Percentiles rank a stretch among this genome's conserved stretches.
Conservation (phyloP, 345 rosid genomes). For the Psidium guajava region DNA sequence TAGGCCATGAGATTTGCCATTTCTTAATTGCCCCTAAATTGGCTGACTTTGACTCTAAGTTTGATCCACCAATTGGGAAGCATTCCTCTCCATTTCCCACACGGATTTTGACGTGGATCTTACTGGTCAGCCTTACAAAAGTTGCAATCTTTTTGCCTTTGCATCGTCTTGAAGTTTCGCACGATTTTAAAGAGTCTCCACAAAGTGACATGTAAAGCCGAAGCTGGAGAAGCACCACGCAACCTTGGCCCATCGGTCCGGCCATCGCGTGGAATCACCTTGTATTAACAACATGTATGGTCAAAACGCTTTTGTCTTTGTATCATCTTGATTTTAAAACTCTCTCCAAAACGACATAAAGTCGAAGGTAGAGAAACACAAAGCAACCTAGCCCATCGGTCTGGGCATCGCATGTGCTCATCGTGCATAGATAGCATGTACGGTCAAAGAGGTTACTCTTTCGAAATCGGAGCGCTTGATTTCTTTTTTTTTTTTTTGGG, state of each 20-base stretch:
- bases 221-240: neutral
- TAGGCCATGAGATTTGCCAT: neutral
- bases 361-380: neutral
- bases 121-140: no score
- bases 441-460: neutral
- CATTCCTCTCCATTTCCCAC: neutral
- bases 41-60: neutral
- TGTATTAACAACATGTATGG: no score
- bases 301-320: no score
- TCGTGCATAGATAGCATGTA: neutral
- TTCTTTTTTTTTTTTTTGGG: no score
- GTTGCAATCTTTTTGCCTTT: no score
- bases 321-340: neutral
- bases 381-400: no score
- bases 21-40: neutral
- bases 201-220: no score
- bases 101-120: neutral
- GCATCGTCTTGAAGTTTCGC: no score
- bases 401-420: rapidly evolving
- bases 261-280: no score
- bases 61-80: neutral
- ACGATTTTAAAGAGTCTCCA: no score
- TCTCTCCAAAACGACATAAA: neutral
- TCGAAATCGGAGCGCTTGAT: no score
- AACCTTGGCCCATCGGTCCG: no score